Conservation (phyloP, 148 eudicot species). For the Rhododendron williamsianum region DNA sequence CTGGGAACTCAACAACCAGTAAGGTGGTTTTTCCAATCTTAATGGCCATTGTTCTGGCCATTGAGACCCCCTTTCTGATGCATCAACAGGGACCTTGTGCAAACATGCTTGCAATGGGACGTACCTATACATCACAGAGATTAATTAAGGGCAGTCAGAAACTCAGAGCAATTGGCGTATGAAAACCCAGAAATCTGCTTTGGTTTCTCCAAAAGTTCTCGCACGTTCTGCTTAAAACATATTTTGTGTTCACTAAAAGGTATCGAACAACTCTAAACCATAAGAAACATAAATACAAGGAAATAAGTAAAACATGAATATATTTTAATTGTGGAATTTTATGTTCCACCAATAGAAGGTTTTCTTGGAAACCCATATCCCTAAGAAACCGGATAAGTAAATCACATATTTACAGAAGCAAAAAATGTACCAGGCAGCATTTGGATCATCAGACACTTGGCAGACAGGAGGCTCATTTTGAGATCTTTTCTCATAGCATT, state of each 20-base stretch:
- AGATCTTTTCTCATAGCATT: constrained; percentile 58
- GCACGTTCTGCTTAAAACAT: not conserved
- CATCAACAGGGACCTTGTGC: constrained; percentile 50
- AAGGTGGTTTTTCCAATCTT: constrained; percentile 51
- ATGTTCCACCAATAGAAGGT: not conserved
- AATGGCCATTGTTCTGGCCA: constrained; percentile 67
- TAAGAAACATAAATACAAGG: not conserved
- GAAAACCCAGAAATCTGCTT: not conserved
- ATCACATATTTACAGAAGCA: not conserved
- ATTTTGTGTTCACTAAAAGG: not conserved
- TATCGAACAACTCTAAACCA: not conserved
- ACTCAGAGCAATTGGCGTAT: not conserved
- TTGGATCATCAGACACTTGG: constrained; percentile 42
- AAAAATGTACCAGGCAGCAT: constrained; percentile 51
- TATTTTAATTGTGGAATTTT: not conserved
- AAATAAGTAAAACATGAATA: not conserved
- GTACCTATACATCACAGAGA: constrained; percentile 34
- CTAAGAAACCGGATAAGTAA: not conserved
- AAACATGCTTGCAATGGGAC: constrained; percentile 59
- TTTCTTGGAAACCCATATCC: not conserved
- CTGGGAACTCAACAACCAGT: constrained; percentile 55
- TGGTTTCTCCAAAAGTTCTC: not conserved
- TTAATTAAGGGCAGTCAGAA: not conserved
- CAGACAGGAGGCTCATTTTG: constrained; percentile 41
- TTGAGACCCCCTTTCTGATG: constrained; percentile 51